phyloP scores from a whole-genome alignment of 2,329 filamentous ascomycete genomes.

The Talaromyces sp. region DNA sequence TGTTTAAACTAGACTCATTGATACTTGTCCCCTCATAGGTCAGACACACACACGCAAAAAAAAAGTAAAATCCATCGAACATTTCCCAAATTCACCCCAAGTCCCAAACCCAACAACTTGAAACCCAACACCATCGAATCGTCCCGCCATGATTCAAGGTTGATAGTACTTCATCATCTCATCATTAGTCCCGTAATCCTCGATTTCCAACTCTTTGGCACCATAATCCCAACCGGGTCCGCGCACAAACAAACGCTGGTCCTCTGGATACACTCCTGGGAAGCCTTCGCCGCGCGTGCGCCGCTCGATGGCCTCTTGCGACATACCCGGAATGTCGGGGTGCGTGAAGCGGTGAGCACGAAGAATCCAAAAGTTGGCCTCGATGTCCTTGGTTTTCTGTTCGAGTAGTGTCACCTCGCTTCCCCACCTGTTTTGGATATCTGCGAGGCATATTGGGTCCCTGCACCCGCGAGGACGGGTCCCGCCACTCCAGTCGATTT shows the following conservation, averaged over 20 bases:
- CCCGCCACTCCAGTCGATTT: constrained; percentile 26
- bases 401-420: background rate
- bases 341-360: constrained; percentile 26
- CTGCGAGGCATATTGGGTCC: constrained; percentile 20
- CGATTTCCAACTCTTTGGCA: constrained; percentile 26
- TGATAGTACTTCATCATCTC: no score
- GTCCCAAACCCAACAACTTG: no score
- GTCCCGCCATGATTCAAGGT: background rate
- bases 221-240: constrained; percentile 30
- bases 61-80: background rate
- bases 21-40: background rate
- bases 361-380: constrained; percentile 25
- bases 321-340: constrained; percentile 17
- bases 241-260: constrained; percentile 22
- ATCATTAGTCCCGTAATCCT: constrained; percentile 6
- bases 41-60: background rate
- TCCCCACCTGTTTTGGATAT: constrained; percentile 17
- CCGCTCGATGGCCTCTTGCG: constrained; percentile 1
- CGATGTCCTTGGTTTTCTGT: constrained; percentile 1
- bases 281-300: constrained; percentile 25
- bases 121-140: background rate
- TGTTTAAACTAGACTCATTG: background rate
- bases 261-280: constrained; percentile 18
- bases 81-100: background rate
- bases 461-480: constrained; percentile 17